phyloP scores from a whole-genome alignment of 208 protist genomes.

The Blechomonas ayalai region DNA sequence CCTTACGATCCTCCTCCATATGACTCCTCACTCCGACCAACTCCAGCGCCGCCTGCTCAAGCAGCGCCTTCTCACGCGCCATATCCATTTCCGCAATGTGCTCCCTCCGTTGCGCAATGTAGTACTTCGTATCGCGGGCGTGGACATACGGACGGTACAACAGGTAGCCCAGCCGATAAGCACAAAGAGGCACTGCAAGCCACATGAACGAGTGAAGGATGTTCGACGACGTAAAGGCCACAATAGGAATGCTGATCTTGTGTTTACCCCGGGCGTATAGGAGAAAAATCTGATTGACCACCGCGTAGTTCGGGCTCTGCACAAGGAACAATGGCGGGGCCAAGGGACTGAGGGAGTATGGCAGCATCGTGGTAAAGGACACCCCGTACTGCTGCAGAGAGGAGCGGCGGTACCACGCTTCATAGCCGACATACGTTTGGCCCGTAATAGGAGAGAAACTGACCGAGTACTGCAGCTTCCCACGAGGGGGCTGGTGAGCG shows the following conservation, averaged over 20 bases:
- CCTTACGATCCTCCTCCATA: slow-evolving; percentile 48
- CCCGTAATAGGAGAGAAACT: slow-evolving; percentile 33
- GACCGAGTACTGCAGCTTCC: slow-evolving; percentile 41
- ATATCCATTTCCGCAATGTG: slow-evolving; percentile 73
- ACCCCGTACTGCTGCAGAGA: slow-evolving; percentile 52
- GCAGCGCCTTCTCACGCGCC: slow-evolving; percentile 43
- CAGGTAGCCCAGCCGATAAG: slow-evolving; percentile 38
- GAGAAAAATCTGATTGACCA: slow-evolving; percentile 60
- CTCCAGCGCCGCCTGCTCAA: slow-evolving; percentile 71
- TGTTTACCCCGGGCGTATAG: slow-evolving; percentile 63
- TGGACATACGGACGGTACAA: slow-evolving; percentile 47
- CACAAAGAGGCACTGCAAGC: slow-evolving; percentile 40
- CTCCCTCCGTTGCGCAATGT: slow-evolving; percentile 30
- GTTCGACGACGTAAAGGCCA: slow-evolving; percentile 46
- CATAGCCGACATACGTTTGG: slow-evolving; percentile 39
- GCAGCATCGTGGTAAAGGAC: slow-evolving; percentile 42
- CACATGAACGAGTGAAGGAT: slow-evolving; percentile 40
- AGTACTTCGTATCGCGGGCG: slow-evolving; percentile 29
- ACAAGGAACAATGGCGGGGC: slow-evolving; percentile 37
- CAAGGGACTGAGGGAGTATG: slow-evolving; percentile 40
- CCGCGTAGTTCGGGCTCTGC: slow-evolving; percentile 19
- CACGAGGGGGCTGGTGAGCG: slow-evolving; percentile 18
- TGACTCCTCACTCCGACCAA: slow-evolving; percentile 29
- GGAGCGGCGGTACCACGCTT: slow-evolving; percentile 56
- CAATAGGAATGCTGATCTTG: slow-evolving; percentile 63